Percentiles rank a stretch among this genome's conserved stretches.
These are phyloP conservation scores for Chaetomium cochliodes DNA, from an alignment of 495 filamentous ascomycete genomes.

Conservation along the genomic window DNA sequence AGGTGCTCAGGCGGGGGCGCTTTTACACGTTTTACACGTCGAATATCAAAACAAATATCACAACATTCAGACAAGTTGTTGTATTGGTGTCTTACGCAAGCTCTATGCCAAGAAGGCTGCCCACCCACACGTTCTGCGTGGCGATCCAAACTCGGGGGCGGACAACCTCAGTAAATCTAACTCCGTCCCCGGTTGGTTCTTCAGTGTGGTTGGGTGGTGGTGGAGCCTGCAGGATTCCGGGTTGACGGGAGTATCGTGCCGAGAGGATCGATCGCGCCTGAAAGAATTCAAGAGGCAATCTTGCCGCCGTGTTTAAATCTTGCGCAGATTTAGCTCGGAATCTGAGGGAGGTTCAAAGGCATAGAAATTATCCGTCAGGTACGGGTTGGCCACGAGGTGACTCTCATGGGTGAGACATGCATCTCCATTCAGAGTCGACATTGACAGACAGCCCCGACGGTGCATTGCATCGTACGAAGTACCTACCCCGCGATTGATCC, in stretches of 20 bases:
- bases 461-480: not conserved
- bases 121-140: too few relatives aligned
- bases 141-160: too few relatives aligned
- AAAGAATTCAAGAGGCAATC: not conserved
- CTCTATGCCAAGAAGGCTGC: too few relatives aligned
- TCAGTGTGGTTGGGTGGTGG: too few relatives aligned
- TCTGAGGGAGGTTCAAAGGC: not conserved
- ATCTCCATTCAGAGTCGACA: not conserved
- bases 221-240: not conserved
- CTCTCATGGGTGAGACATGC: not conserved
- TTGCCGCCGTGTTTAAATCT: not conserved
- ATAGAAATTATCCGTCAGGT: not conserved
- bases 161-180: too few relatives aligned
- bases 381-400: not conserved
- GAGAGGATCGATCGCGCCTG: not conserved
- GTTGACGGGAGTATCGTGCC: not conserved
- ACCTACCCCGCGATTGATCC: constrained; percentile 6
- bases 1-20: too few relatives aligned
- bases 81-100: too few relatives aligned
- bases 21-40: too few relatives aligned
- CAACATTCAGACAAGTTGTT: too few relatives aligned
- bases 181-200: too few relatives aligned
- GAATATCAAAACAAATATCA: too few relatives aligned
- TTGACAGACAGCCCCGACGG: not conserved
- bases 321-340: not conserved